Base-by-base conservation (phyloP, 1,139 yeast species). In the Entelexis paramagnoliae region DNA sequence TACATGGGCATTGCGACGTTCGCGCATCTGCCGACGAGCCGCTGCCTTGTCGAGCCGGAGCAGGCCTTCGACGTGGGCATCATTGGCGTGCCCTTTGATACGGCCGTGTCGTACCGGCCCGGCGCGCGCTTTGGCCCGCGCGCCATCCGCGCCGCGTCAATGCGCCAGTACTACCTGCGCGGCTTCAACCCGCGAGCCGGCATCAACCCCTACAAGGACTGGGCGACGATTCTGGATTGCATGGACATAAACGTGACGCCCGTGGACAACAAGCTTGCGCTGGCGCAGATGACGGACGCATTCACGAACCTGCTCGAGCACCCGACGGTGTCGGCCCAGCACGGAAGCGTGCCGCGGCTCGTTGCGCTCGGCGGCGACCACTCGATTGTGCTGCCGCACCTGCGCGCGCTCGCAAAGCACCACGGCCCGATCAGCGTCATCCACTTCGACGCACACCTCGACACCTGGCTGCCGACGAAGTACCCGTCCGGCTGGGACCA, bases 121-220 rank as follows among this genome's bases (percentile, higher is more conserved):
- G 89, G 91, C 19, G 88, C 93, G 6, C 69, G 93, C 53, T 83
- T 83, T 65, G 93, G 93, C 1, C 93, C 93, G 3, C 70, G 84
- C 49, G 85, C 87, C 3, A 80, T 83, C 49, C 70, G 93, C 54
- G 71, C 76, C 4, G 88, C 87, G 1, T 81, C 88, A 1, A 86
- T 80, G 67, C 73, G 93, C 62, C 91, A 83, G 63, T 77, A 77
- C 6, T 66, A 79, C 1, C 66, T 78, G 50, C 70, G 89, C 55
- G 88, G 87, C 1, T 83, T 77, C 68, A 83, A 83, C 62, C 76
- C 76, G 56, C 68, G 88, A 44, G 87, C 88, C 3, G 75, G 72
- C n/a, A 49, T 69, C 51, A 81, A 82, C 58, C 88, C 88, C 1
- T 83, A 81, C 63, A 65, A 67, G 33, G 68, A 75, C 49, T 81